Conservation (phyloP, 345 rosid genomes). For the Brassica rapa region DNA sequence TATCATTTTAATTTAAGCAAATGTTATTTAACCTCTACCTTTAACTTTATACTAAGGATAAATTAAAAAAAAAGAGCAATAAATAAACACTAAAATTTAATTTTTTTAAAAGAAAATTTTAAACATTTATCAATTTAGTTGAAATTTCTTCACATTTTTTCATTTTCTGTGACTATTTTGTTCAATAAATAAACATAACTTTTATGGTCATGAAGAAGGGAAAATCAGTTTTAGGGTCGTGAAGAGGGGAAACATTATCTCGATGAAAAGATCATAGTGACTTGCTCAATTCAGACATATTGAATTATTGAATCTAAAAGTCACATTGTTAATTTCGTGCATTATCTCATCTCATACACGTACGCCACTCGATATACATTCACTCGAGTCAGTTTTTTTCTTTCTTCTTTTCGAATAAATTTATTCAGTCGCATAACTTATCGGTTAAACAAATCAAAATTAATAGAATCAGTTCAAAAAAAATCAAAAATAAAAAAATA, state of each 20-base stretch:
- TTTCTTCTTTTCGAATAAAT: neutral
- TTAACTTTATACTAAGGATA: neutral
- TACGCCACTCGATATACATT: constrained; percentile 4
- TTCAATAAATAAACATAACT: constrained; percentile 5
- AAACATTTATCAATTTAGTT: neutral
- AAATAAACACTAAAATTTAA: neutral
- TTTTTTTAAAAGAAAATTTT: neutral
- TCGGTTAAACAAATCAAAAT: neutral
- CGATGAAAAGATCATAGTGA: constrained; percentile 31
- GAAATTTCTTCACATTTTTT: neutral
- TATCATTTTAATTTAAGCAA: neutral
- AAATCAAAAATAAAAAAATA: too few relatives aligned
- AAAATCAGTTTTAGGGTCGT: neutral
- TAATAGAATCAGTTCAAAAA: too few relatives aligned
- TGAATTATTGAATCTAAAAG: constrained; percentile 27
- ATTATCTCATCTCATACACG: neutral
- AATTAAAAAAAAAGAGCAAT: neutral
- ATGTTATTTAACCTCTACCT: neutral
- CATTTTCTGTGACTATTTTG: neutral
- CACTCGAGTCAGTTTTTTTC: neutral
- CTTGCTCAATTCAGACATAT: constrained; percentile 33
- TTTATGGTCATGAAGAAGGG: constrained; percentile 14
- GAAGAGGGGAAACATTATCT: constrained; percentile 43
- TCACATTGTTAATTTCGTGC: neutral
- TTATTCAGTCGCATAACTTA: neutral